phyloP scores from a whole-genome alignment of 768 basidiomycete genomes.

The Leccinellum albellum region DNA sequence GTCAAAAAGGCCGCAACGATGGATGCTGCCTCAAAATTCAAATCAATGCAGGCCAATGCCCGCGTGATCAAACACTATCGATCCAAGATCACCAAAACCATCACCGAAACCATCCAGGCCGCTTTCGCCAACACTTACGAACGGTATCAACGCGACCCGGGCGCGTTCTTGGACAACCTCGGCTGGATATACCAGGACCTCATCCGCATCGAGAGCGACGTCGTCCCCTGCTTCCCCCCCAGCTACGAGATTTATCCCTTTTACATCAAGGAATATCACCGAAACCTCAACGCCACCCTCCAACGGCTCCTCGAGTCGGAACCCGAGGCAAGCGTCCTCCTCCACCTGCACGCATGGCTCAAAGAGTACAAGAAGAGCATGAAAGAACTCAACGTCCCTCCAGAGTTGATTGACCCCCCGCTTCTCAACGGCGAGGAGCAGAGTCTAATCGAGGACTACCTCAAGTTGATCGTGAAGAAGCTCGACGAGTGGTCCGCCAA shows the following conservation, averaged over 20 bases:
- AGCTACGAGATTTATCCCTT: conserved; percentile 86
- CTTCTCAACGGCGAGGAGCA: conserved; percentile 96
- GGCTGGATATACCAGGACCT: conserved; percentile 95
- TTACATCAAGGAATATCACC: conserved; percentile 88
- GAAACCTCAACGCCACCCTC: conserved; percentile 70
- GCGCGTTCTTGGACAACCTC: conserved; percentile 71
- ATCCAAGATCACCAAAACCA: conserved; percentile 78
- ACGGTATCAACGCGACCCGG: conserved; percentile 58
- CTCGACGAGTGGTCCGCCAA: conserved; percentile 97
- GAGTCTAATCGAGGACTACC: conserved; percentile 90
- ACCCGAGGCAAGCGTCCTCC: conserved; percentile 84
- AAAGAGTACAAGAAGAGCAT: conserved; percentile 95
- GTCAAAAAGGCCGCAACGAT: conserved; percentile 92
- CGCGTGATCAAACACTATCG: conserved; percentile 94
- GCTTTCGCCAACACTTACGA: conserved; percentile 68
- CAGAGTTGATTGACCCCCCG: conserved; percentile 81
- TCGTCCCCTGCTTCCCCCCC: conserved; percentile 86
- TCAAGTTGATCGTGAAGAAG: conserved; percentile 87
- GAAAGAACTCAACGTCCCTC: conserved; percentile 85
- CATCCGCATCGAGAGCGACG: conserved; percentile 85
- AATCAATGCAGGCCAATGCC: conserved; percentile 89
- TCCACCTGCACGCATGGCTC: conserved; percentile 87
- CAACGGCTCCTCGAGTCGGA: conserved; percentile 65
- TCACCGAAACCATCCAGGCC: conserved; percentile 70
- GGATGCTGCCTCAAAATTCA: conserved; percentile 91